Evolutionary conservation across 179 eudicot species (phyloP).

Genomic region (Carnegiea gigantea): DNA sequence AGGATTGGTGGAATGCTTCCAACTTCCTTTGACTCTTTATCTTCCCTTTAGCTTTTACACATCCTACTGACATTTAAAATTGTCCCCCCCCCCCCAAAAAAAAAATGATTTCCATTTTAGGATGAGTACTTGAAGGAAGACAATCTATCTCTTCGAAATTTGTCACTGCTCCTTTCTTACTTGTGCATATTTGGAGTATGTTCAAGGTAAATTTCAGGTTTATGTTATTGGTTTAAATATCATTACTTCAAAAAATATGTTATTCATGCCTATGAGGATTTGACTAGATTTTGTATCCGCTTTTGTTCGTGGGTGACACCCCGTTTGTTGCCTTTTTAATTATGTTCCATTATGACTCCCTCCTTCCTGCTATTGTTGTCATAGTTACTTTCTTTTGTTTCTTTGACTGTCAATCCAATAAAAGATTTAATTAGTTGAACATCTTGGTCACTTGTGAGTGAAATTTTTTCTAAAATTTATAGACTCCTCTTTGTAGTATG

Average conservation of each 20-base stretch:
- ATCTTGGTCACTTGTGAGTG: too few relatives aligned
- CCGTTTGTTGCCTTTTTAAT: not conserved
- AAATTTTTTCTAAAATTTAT: too few relatives aligned
- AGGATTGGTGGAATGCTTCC: too few relatives aligned
- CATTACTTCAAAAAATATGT: not conserved
- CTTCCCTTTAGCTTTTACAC: not conserved
- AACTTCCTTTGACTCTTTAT: too few relatives aligned
- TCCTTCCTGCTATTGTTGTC: too few relatives aligned
- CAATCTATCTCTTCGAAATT: slow-evolving; percentile 80
- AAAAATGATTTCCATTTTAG: slow-evolving; percentile 36
- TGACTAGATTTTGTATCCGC: not conserved
- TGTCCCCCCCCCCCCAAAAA: too few relatives aligned
- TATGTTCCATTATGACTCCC: not conserved
- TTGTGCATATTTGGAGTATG: slow-evolving; percentile 86
- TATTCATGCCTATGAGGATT: not conserved
- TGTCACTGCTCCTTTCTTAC: slow-evolving; percentile 84
- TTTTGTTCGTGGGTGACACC: not conserved
- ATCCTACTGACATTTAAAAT: not conserved
- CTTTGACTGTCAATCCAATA: too few relatives aligned
- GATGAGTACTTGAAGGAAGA: slow-evolving; percentile 81
- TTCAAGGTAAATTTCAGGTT: slow-evolving; percentile 53
- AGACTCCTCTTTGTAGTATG: too few relatives aligned
- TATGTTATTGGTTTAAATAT: slow-evolving; percentile 6
- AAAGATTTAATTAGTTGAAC: too few relatives aligned
- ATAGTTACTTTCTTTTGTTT: too few relatives aligned